Conservation (phyloP, 352 stramenopile species). For the Phytophthora cryptogea region DNA sequence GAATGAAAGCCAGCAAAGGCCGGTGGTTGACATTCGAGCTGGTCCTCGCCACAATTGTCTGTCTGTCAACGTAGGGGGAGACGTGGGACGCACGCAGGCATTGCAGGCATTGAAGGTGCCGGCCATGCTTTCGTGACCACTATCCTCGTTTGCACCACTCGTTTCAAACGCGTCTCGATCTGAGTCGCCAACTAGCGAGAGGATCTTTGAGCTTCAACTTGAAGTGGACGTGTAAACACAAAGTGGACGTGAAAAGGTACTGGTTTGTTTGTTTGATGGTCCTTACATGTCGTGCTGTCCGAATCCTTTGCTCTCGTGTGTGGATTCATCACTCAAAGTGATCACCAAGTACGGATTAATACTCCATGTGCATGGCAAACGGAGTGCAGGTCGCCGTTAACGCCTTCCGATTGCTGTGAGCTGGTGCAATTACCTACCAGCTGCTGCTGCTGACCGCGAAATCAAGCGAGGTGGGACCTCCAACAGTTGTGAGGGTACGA, state of each 20-base stretch:
- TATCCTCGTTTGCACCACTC: background rate
- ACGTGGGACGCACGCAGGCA: conserved; percentile 18
- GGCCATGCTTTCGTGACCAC: background rate
- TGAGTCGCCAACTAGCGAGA: background rate
- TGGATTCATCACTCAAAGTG: background rate
- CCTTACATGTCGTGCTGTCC: background rate
- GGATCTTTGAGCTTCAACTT: conserved; percentile 10
- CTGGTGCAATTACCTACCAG: conserved; percentile 5
- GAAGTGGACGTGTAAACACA: conserved; percentile 5
- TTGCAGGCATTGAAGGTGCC: conserved; percentile 18
- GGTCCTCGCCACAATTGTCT: background rate
- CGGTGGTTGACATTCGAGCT: conserved; percentile 3
- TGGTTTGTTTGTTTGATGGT: too few species aligned
- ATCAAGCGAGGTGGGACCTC: conserved; percentile 20
- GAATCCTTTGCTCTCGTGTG: background rate
- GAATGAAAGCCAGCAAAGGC: background rate
- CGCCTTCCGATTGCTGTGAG: background rate
- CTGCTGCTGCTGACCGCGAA: conserved; percentile 11
- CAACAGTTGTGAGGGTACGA: background rate
- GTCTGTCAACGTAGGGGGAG: conserved; percentile 9
- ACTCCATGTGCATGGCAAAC: background rate
- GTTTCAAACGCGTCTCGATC: background rate
- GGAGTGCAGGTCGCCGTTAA: background rate
- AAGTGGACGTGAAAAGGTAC: background rate
- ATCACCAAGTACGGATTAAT: background rate